Conservation (phyloP, 2,329 filamentous ascomycete genomes). For the Ophiostoma himal-ulmi region DNA sequence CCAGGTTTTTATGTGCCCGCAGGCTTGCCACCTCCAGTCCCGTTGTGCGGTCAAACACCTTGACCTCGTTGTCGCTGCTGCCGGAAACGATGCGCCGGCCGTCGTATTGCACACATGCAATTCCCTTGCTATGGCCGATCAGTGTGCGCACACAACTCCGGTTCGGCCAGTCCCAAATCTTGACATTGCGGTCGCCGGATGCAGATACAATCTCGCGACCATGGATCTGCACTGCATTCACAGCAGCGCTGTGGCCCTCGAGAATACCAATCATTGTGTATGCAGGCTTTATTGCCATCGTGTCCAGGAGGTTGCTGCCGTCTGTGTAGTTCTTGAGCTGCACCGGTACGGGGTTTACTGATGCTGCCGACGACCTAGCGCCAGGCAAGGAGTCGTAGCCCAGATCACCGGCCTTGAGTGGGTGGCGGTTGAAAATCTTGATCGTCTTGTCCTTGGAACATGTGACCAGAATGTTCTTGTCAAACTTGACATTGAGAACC, state of each 20-base stretch:
- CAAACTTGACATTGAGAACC: slow-evolving; percentile 88
- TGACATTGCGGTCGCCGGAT: slow-evolving; percentile 88
- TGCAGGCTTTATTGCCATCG: slow-evolving; percentile 52
- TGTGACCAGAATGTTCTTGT: slow-evolving; percentile 84
- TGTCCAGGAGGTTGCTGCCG: slow-evolving; percentile 40
- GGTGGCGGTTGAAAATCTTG: slow-evolving; percentile 84
- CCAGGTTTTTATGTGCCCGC: slow-evolving; percentile 72
- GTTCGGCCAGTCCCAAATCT: slow-evolving; percentile 86
- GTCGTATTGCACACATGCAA: slow-evolving; percentile 96
- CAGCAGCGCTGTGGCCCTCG: slow-evolving; percentile 80
- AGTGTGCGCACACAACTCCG: slow-evolving; percentile 72
- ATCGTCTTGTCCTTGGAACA: slow-evolving; percentile 97
- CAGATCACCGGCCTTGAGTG: slow-evolving; percentile 55
- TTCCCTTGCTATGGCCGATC: slow-evolving; percentile 85
- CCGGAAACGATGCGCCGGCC: slow-evolving; percentile 89
- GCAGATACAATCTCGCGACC: slow-evolving; percentile 86
- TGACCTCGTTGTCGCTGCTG: slow-evolving; percentile 91
- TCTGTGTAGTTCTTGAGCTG: slow-evolving; percentile 49
- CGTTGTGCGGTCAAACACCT: slow-evolving; percentile 83
- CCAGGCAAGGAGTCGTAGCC: slow-evolving; percentile 43
- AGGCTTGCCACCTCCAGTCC: slow-evolving; percentile 86
- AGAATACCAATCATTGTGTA: slow-evolving; percentile 74
- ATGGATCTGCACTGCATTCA: slow-evolving; percentile 91
- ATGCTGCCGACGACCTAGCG: slow-evolving; percentile 22
- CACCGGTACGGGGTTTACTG: slow-evolving; percentile 52